Percentiles rank a stretch among this genome's conserved stretches.
These are phyloP conservation scores for Hymenoscyphus infarciens DNA, from an alignment of 2,329 filamentous ascomycete genomes.

Conservation along the genomic window DNA sequence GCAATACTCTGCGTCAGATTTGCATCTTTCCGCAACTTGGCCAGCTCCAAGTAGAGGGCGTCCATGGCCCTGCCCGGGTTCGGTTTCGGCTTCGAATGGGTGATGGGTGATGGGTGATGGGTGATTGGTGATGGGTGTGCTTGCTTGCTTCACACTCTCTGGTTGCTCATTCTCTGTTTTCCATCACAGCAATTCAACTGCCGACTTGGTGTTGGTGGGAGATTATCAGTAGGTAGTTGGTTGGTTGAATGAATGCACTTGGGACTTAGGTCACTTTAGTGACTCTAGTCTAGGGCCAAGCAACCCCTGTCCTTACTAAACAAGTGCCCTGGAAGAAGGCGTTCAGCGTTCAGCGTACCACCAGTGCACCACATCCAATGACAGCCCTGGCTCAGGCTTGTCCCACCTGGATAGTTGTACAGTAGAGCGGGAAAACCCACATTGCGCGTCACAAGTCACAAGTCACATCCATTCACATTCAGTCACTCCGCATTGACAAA, in stretches of 20 bases:
- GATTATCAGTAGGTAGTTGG: neutral
- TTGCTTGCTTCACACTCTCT: neutral
- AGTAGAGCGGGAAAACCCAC: neutral
- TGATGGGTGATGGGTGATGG: no score
- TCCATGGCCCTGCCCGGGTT: no score
- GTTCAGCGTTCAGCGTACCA: neutral
- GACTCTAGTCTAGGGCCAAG: neutral
- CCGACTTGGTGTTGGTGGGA: neutral
- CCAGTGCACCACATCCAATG: neutral
- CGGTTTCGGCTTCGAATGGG: no score
- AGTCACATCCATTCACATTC: neutral
- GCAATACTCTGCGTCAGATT: slow-evolving; percentile 45
- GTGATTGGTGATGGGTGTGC: no score
- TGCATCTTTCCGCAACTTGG: slow-evolving; percentile 32
- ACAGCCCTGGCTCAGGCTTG: neutral
- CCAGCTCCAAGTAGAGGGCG: slow-evolving; percentile 32
- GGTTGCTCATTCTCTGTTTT: neutral
- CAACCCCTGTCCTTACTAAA: neutral
- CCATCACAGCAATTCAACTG: neutral
- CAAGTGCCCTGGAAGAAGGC: neutral
- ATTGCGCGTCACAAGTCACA: slow-evolving; percentile 2
- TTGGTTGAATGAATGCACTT: neutral
- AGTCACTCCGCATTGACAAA: neutral
- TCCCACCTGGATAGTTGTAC: neutral
- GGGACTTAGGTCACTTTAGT: neutral